These are phyloP conservation scores for Metschnikowia gelsemii DNA, from an alignment of 805 yeast species.

Conservation along the genomic window DNA sequence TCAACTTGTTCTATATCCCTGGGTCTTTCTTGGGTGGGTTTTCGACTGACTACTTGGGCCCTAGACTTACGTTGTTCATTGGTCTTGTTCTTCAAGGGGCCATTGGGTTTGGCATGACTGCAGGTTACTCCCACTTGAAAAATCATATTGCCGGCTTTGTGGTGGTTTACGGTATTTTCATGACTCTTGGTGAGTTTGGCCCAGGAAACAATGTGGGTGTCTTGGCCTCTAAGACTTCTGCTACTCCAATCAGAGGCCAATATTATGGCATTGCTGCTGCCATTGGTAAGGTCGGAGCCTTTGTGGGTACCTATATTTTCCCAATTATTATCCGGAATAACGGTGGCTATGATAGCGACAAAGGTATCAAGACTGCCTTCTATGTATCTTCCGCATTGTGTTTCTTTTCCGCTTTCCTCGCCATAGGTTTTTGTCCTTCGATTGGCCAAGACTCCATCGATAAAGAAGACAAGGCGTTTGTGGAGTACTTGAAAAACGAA, in stretches of 20 bases:
- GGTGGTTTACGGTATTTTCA: constrained; percentile 84
- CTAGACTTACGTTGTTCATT: constrained; percentile 67
- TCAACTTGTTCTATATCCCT: constrained; percentile 85
- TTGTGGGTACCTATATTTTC: constrained; percentile 85
- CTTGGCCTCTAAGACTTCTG: constrained; percentile 80
- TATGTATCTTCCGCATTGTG: constrained; percentile 80
- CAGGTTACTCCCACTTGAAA: constrained; percentile 53
- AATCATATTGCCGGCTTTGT: constrained; percentile 73
- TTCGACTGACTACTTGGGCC: constrained; percentile 86
- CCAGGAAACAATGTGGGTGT: constrained; percentile 92
- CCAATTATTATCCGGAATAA: constrained; percentile 65
- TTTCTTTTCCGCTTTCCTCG: constrained; percentile 64
- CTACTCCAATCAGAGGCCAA: constrained; percentile 87
- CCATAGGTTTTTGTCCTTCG: constrained; percentile 71
- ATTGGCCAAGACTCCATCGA: constrained; percentile 82
- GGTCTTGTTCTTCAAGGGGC: constrained; percentile 76
- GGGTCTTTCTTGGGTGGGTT: constrained; percentile 88
- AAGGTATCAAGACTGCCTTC: constrained; percentile 74
- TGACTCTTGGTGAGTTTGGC: constrained; percentile 88
- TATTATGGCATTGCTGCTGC: constrained; percentile 93
- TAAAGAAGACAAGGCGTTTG: constrained; percentile 71
- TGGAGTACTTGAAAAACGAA: constrained; percentile 60
- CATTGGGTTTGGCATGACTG: constrained; percentile 84
- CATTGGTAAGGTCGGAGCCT: constrained; percentile 88
- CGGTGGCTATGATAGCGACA: constrained; percentile 49